Evolutionary conservation across 2,329 filamentous ascomycete genomes (phyloP).

Genomic region (Byssochlamys sp.): DNA sequence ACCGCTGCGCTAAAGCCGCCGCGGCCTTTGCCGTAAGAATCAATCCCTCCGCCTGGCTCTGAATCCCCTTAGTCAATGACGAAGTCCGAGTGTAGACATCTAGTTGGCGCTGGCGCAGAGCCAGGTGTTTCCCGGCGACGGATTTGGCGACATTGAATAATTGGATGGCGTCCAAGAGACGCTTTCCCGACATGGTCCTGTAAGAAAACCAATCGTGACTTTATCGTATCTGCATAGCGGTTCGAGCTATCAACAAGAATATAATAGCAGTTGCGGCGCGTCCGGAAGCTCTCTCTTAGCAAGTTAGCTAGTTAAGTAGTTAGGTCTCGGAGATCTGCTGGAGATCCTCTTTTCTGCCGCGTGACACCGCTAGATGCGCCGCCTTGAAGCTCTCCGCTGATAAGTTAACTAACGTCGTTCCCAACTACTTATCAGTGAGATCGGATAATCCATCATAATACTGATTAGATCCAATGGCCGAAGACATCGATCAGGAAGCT

Average conservation of each 20-base stretch:
- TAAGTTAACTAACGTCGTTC: constrained; percentile 4
- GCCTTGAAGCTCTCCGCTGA: background rate
- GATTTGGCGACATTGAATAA: constrained; percentile 60
- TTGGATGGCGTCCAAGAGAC: constrained; percentile 61
- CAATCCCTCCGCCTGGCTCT: constrained; percentile 51
- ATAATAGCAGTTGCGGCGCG: background rate
- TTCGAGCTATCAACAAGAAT: background rate
- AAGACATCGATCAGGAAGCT: constrained; percentile 7
- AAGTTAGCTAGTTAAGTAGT: background rate
- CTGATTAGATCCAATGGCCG: background rate
- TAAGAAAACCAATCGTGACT: background rate
- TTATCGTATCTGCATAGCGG: constrained; percentile 13
- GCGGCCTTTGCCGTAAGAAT: constrained; percentile 54
- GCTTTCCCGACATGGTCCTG: constrained; percentile 44
- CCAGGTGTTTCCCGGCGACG: constrained; percentile 55
- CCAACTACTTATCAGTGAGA: constrained; percentile 7
- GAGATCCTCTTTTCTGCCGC: constrained; percentile 6
- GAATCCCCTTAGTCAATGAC: constrained; percentile 53
- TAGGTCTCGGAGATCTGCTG: background rate
- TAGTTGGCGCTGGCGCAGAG: constrained; percentile 51
- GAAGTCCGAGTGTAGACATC: constrained; percentile 57
- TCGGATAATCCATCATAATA: background rate
- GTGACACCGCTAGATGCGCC: constrained; percentile 1
- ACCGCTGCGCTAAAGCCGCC: constrained; percentile 47
- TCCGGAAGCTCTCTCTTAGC: background rate